Evolutionary conservation across 1,284 basidiomycete species (phyloP).

Genomic region (Melampsora abietis-canadensis): DNA sequence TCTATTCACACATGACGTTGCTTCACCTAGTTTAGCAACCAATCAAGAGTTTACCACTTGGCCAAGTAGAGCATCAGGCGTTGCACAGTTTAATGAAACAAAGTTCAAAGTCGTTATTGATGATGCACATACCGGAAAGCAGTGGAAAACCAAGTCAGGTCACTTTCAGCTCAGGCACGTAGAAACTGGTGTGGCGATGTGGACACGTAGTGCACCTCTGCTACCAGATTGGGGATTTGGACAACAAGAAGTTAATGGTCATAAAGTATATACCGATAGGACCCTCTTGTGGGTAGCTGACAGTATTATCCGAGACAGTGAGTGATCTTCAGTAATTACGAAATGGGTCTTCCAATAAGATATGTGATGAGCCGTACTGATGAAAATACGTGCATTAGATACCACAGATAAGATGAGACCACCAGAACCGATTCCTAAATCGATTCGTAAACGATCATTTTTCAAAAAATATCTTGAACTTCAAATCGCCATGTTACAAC

Average conservation of each 20-base stretch:
- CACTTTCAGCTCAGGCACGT: conserved; percentile 86
- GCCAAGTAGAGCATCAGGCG: conserved; percentile 55
- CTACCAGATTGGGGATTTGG: conserved; percentile 95
- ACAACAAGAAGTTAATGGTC: conserved; percentile 97
- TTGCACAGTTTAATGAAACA: conserved; percentile 68
- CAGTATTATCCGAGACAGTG: conserved; percentile 65
- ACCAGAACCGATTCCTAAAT: conserved; percentile 58
- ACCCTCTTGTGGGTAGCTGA: conserved; percentile 84
- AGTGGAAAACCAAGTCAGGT: conserved; percentile 85
- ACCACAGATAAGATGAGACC: conserved; percentile 28
- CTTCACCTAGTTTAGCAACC: conserved; percentile 91
- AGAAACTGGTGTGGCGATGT: conserved; percentile 84
- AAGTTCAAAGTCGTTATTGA: conserved; percentile 72
- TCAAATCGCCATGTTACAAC: conserved; percentile 91
- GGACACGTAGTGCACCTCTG: conserved; percentile 73
- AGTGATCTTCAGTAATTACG: background rate
- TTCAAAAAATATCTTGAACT: conserved; percentile 92
- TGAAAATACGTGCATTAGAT: conserved; percentile 6
- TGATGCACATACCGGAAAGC: conserved; percentile 70
- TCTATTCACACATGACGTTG: conserved; percentile 93
- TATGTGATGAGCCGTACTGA: background rate
- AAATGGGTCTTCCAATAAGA: background rate
- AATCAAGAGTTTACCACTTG: conserved; percentile 97
- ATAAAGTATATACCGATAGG: conserved; percentile 83
- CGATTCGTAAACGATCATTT: conserved; percentile 79